Evolutionary conservation across 139 green algal species (phyloP).

Genomic region (Medakamo hakoo): DNA sequence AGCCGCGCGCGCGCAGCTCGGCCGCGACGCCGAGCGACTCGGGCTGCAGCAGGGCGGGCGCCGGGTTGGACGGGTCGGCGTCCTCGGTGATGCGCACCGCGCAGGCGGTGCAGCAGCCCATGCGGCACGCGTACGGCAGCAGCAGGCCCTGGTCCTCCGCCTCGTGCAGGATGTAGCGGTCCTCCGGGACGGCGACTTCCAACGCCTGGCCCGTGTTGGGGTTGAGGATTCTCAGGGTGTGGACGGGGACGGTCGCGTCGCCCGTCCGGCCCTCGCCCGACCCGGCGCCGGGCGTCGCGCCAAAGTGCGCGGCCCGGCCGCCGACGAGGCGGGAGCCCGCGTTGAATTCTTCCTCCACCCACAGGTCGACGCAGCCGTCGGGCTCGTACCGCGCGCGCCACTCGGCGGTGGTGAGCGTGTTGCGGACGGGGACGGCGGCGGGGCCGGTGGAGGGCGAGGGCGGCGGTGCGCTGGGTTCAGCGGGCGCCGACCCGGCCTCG

Average conservation of each 20-base stretch:
- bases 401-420: slow-evolving; percentile 57
- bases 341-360: slow-evolving; percentile 91
- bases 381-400: slow-evolving; percentile 61
- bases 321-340: slow-evolving; percentile 60
- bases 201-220: slow-evolving; percentile 45
- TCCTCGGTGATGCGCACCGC: slow-evolving; percentile 70
- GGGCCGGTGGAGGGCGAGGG: neutral
- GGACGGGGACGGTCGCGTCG: slow-evolving; percentile 17
- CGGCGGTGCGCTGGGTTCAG: no score
- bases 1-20: slow-evolving; percentile 53
- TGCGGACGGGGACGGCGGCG: no score
- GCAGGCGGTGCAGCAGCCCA: slow-evolving; percentile 95
- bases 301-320: slow-evolving; percentile 51
- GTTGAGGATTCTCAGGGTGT: slow-evolving; percentile 74
- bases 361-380: slow-evolving; percentile 73
- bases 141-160: slow-evolving; percentile 80
- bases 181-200: slow-evolving; percentile 72
- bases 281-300: slow-evolving; percentile 36
- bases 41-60: slow-evolving; percentile 37
- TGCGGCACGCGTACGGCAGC: slow-evolving; percentile 87
- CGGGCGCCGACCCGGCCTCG: no score
- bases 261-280: slow-evolving; percentile 53
- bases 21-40: slow-evolving; percentile 42
- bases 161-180: slow-evolving; percentile 88
- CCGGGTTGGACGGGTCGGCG: slow-evolving; percentile 48